phyloP scores from a whole-genome alignment of 2,329 filamentous ascomycete species.

The Talaromyces sp. region DNA sequence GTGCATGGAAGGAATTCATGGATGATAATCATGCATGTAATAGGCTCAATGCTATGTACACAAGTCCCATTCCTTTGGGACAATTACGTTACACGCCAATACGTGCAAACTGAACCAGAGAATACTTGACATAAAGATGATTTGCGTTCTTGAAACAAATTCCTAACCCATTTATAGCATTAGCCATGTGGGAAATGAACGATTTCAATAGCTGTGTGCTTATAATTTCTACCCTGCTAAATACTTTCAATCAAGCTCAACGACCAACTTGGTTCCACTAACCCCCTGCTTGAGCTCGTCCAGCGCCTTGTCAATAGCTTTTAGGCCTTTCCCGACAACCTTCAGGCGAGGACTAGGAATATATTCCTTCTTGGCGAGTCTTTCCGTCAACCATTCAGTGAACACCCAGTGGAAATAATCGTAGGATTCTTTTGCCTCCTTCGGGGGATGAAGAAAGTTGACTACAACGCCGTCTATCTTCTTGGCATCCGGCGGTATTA shows the following conservation, averaged over 20 bases:
- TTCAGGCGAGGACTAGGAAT: conserved; percentile 24
- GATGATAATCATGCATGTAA: no score
- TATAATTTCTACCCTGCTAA: neutral
- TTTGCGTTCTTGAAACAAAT: no score
- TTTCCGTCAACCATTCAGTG: conserved; percentile 23
- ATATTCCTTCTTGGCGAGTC: conserved; percentile 22
- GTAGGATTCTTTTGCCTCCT: conserved; percentile 15
- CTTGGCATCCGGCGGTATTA: conserved; percentile 5
- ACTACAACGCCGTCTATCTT: conserved; percentile 5
- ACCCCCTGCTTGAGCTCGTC: conserved; percentile 25
- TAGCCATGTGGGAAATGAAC: no score
- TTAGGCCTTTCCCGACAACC: conserved; percentile 23
- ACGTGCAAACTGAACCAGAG: neutral
- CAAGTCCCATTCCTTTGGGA: neutral
- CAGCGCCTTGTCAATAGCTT: conserved; percentile 20
- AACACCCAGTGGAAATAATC: conserved; percentile 21
- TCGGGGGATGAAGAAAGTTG: conserved; percentile 20
- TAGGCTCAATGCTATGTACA: no score
- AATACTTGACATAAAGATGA: no score
- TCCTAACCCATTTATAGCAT: no score
- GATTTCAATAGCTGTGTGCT: no score
- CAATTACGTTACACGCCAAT: neutral
- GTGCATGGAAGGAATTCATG: neutral
- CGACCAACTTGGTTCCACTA: conserved; percentile 24
- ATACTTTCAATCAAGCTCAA: conserved; percentile 16